Conservation (phyloP, 352 stramenopile genomes). For the Lagenidium sp. region DNA sequence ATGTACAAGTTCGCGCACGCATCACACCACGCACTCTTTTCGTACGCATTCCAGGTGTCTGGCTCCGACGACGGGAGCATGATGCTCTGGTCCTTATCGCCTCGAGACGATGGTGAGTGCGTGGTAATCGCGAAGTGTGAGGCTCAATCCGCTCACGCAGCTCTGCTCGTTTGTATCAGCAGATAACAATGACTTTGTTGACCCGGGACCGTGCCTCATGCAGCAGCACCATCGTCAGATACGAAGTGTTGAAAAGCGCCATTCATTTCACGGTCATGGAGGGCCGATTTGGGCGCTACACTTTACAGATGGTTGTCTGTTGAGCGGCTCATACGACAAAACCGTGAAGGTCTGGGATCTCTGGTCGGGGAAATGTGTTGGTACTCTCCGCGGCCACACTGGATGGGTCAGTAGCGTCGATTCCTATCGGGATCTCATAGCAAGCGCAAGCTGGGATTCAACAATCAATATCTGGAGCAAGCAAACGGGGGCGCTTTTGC, state of each 20-base stretch:
- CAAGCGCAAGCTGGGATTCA: constrained; percentile 14
- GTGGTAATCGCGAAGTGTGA: no score
- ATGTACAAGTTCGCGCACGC: no score
- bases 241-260: constrained; percentile 15
- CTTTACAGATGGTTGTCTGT: constrained; percentile 10
- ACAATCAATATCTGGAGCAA: constrained; percentile 17
- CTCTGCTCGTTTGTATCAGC: no score
- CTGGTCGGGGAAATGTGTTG: constrained; percentile 13
- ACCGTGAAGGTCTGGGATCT: constrained; percentile 23
- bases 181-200: no score
- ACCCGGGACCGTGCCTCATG: no score
- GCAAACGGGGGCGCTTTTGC: constrained; percentile 7
- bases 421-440: constrained; percentile 1
- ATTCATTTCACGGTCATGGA: constrained; percentile 22
- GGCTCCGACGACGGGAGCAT: constrained; percentile 22
- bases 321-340: constrained; percentile 27
- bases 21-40: no score
- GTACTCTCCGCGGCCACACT: constrained; percentile 17
- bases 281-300: constrained; percentile 18
- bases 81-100: constrained; percentile 20
- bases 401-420: constrained; percentile 17
- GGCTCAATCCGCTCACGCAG: no score
- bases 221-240: constrained; percentile 22
- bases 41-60: constrained; percentile 19
- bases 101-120: constrained; percentile 8